phyloP scores from a whole-genome alignment of 345 rosid genomes.

The Eucalyptus virginea region DNA sequence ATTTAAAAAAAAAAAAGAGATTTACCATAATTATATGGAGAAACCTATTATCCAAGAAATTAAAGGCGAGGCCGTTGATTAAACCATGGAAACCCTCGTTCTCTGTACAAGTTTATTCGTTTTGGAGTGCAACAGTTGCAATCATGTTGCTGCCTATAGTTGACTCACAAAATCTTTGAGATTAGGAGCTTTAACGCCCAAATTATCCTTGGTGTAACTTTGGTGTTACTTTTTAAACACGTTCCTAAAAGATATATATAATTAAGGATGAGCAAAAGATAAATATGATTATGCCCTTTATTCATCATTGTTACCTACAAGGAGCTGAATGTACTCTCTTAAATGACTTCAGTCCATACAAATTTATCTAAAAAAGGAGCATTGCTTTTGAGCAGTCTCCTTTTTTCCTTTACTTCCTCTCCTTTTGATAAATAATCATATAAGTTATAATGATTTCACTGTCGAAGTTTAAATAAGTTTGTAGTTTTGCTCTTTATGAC shows the following conservation, averaged over 20 bases:
- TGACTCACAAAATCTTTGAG: background rate
- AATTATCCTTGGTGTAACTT: background rate
- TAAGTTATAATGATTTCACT: background rate
- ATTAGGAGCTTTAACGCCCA: background rate
- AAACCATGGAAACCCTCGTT: constrained; percentile 5
- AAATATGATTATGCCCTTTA: background rate
- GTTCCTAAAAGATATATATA: background rate
- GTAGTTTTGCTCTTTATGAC: constrained; percentile 8
- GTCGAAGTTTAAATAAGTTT: background rate
- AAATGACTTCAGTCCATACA: constrained; percentile 24
- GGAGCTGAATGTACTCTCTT: background rate
- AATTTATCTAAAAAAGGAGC: constrained; percentile 6
- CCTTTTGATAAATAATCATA: constrained; percentile 1
- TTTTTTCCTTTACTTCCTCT: background rate
- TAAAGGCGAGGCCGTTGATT: background rate
- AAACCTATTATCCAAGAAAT: background rate
- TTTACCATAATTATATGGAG: constrained; percentile 3
- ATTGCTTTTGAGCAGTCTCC: background rate
- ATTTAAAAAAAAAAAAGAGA: background rate
- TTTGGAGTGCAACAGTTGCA: background rate
- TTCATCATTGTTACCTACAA: constrained; percentile 9
- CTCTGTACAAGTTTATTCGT: background rate
- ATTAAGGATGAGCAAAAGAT: background rate
- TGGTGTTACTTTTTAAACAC: background rate
- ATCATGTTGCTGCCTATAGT: background rate